Evolutionary conservation across 2,329 filamentous ascomycete genomes (phyloP).

Genomic region (Fusarium sp.): DNA sequence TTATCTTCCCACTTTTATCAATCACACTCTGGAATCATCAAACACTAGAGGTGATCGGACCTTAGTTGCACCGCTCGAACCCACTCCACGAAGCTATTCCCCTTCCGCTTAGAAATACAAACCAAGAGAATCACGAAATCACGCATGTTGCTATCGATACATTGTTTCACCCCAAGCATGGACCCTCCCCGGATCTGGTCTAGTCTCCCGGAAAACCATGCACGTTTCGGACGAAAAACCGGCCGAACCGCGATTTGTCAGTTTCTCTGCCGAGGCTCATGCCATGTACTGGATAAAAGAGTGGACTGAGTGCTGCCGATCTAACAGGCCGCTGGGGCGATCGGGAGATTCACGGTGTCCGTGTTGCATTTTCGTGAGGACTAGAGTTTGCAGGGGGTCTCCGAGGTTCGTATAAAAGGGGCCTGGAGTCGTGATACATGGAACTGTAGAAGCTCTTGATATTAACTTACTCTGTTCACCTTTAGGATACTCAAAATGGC

Average conservation of each 20-base stretch:
- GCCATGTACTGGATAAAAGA: not conserved
- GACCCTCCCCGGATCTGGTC: not conserved
- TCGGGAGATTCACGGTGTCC: not conserved
- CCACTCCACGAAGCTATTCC: not conserved
- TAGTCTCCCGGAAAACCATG: not conserved
- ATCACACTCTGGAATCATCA: not conserved
- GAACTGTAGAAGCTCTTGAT: not conserved
- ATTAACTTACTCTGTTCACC: not conserved
- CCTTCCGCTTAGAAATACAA: not conserved
- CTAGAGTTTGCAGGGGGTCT: not conserved
- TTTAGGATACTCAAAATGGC: conserved; percentile 9
- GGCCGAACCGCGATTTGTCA: not conserved
- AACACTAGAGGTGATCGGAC: not conserved
- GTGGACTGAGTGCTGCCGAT: not conserved
- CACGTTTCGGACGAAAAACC: not conserved
- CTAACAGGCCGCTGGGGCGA: not conserved
- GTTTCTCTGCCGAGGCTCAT: not conserved
- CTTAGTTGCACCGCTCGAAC: not conserved
- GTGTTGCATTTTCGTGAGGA: not conserved
- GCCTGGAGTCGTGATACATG: not conserved
- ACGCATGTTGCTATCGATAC: not conserved
- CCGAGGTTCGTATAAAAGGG: not conserved
- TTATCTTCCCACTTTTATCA: not conserved
- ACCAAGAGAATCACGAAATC: not conserved
- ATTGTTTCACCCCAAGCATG: not conserved